phyloP scores from a whole-genome alignment of 306 rosid genomes.

The Fragaria nilgerrensis region DNA sequence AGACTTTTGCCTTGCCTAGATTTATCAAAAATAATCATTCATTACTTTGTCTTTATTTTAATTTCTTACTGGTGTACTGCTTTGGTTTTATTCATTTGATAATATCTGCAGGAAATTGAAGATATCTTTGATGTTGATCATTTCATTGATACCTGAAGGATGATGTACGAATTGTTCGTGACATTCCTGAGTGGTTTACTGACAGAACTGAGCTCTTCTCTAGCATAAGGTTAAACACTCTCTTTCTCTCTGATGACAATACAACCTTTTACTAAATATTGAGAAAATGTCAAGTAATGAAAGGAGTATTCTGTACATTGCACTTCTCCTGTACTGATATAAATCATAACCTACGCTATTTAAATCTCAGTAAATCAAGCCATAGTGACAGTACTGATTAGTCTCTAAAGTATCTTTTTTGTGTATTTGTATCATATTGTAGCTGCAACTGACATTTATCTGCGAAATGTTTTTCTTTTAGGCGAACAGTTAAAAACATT shows the following conservation, averaged over 20 bases:
- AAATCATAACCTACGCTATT: neutral
- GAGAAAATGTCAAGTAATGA: neutral
- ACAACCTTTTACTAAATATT: neutral
- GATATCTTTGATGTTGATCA: slow-evolving; percentile 98
- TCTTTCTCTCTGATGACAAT: slow-evolving; percentile 12
- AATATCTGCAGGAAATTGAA: slow-evolving; percentile 80
- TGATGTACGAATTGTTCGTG: slow-evolving; percentile 93
- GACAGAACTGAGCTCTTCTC: slow-evolving; percentile 90
- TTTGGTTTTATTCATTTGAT: slow-evolving; percentile 10
- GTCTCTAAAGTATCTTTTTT: neutral
- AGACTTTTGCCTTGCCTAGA: neutral
- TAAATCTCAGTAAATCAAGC: neutral
- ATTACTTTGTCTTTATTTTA: neutral
- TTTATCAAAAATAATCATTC: neutral
- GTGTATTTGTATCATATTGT: neutral
- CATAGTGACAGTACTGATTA: neutral
- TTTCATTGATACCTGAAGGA: slow-evolving; percentile 92
- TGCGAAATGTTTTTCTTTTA: slow-evolving; percentile 37
- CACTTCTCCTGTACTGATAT: neutral
- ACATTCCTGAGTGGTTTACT: slow-evolving; percentile 95
- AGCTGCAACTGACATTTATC: slow-evolving; percentile 34
- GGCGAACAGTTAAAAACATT: slow-evolving; percentile 95
- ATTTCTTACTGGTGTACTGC: neutral
- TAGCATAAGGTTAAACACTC: slow-evolving; percentile 70
- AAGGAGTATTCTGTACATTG: neutral